Percentiles rank a stretch among this genome's conserved stretches.
Conservation (phyloP, 306 rosid genomes). For the Rosa multiflora region DNA sequence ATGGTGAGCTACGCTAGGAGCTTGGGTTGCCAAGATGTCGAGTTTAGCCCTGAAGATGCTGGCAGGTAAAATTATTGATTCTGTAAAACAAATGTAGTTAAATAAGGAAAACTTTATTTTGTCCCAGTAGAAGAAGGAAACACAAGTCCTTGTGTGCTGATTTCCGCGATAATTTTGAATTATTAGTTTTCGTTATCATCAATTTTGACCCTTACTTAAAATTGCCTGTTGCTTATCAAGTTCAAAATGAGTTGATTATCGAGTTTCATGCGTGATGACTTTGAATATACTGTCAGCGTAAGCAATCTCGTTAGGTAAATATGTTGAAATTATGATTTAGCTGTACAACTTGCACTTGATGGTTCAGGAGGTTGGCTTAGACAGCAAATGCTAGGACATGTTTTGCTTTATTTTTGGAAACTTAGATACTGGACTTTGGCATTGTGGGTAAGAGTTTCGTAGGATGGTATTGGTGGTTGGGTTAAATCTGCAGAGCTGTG, state of each 20-base stretch:
- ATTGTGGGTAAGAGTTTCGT: background rate
- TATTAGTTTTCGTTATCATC: too few species aligned
- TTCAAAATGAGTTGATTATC: background rate
- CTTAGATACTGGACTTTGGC: background rate
- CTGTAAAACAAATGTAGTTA: background rate
- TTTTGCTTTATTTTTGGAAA: background rate
- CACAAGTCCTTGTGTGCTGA: too few species aligned
- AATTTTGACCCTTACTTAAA: too few species aligned
- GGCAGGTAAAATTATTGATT: conserved; percentile 56
- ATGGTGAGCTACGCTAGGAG: conserved; percentile 85
- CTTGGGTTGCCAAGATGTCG: conserved; percentile 83
- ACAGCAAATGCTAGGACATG: background rate
- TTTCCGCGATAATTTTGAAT: too few species aligned
- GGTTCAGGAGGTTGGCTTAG: background rate
- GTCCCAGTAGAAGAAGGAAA: too few species aligned
- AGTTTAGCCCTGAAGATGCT: conserved; percentile 98
- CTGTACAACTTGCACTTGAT: background rate
- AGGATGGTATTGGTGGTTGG: background rate
- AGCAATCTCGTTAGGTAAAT: background rate
- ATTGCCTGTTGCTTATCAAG: too few species aligned
- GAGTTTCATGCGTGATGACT: background rate
- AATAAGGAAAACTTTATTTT: too few species aligned
- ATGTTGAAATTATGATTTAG: background rate
- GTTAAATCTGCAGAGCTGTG: background rate
- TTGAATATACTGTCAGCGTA: background rate